A percentile compares a stretch with the other conserved stretches of the same genome.
Conservation (phyloP, 1,284 basidiomycete genomes). For the Apiotrichum gracile region DNA sequence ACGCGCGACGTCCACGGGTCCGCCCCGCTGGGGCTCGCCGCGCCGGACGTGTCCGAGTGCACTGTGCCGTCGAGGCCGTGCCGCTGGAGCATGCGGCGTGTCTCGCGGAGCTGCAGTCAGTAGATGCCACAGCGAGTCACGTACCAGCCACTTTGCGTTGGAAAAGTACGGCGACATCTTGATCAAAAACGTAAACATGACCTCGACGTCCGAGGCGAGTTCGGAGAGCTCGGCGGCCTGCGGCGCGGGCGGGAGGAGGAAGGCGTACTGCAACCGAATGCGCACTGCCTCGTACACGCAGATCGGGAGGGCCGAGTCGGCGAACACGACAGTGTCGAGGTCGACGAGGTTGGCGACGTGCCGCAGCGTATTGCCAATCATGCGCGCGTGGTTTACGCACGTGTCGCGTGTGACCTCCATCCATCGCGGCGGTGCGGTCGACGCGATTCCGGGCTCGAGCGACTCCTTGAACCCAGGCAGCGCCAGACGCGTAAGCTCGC, state of each 20-base stretch:
- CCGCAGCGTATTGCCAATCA: conserved; percentile 5
- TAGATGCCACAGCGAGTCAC: not conserved
- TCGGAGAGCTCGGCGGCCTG: conserved; percentile 12
- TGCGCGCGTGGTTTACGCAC: conserved; percentile 13
- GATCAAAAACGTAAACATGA: conserved; percentile 8
- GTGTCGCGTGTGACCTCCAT: conserved; percentile 8
- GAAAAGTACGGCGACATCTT: conserved; percentile 5
- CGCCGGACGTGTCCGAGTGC: conserved; percentile 9
- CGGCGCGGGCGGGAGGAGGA: conserved; percentile 7
- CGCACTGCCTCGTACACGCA: conserved; percentile 21
- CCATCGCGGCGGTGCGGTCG: conserved; percentile 13
- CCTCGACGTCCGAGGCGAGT: conserved; percentile 9
- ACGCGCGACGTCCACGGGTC: conserved; percentile 16
- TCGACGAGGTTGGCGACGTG: conserved; percentile 13
- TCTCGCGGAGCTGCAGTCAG: conserved; percentile 14
- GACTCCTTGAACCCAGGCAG: conserved; percentile 20
- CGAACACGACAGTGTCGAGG: conserved; percentile 12
- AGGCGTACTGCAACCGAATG: conserved; percentile 14
- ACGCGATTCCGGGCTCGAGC: not conserved
- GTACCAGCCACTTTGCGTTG: conserved; percentile 6
- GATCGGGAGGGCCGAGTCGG: conserved; percentile 15
- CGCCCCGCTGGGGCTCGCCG: conserved; percentile 4
- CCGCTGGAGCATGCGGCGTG: conserved; percentile 13
- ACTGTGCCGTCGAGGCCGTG: conserved; percentile 12
- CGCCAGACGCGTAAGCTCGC: conserved; percentile 15